Evolutionary conservation across 2,329 filamentous ascomycete genomes (phyloP).

Genomic region (Mycosphaerella arachidis): DNA sequence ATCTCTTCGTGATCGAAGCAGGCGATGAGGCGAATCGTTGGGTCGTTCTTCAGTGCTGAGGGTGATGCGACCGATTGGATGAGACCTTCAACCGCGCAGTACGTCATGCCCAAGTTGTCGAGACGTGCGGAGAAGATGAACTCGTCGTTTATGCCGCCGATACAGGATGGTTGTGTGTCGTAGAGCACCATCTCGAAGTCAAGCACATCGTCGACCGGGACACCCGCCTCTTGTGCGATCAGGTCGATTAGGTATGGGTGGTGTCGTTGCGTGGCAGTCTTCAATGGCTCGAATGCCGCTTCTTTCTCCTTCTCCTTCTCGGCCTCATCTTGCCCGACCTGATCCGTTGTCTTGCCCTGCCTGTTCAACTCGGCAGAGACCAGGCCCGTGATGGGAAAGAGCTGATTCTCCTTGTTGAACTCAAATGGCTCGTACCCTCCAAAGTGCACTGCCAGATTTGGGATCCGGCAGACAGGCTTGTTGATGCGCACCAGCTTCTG

Average conservation of each 20-base stretch:
- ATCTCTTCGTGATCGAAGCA: conserved; percentile 99
- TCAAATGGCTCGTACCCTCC: conserved; percentile 80
- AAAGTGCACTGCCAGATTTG: conserved; percentile 89
- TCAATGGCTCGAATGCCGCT: conserved; percentile 65
- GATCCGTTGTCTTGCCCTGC: conserved; percentile 51
- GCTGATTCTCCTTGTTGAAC: conserved; percentile 94
- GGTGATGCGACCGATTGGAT: conserved; percentile 68
- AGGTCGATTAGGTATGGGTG: conserved; percentile 82
- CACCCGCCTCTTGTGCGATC: conserved; percentile 73
- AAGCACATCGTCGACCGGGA: conserved; percentile 65
- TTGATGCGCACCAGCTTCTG: conserved; percentile 88
- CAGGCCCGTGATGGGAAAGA: conserved; percentile 89
- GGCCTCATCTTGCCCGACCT: conserved; percentile 42
- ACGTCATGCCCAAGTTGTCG: conserved; percentile 95
- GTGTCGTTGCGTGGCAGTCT: conserved; percentile 74
- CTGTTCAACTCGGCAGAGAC: conserved; percentile 84
- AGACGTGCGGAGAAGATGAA: conserved; percentile 94
- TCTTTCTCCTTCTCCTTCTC: conserved; percentile 36
- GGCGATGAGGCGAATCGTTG: conserved; percentile 81
- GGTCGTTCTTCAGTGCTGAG: conserved; percentile 66
- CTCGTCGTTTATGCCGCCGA: conserved; percentile 88
- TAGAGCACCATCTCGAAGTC: conserved; percentile 98
- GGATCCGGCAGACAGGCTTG: conserved; percentile 83
- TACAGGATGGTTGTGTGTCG: conserved; percentile 84
- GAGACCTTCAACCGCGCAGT: conserved; percentile 80